These are phyloP conservation scores for Xerocomus minutiporus DNA, from an alignment of 1,284 basidiomycete genomes.

Conservation along the genomic window DNA sequence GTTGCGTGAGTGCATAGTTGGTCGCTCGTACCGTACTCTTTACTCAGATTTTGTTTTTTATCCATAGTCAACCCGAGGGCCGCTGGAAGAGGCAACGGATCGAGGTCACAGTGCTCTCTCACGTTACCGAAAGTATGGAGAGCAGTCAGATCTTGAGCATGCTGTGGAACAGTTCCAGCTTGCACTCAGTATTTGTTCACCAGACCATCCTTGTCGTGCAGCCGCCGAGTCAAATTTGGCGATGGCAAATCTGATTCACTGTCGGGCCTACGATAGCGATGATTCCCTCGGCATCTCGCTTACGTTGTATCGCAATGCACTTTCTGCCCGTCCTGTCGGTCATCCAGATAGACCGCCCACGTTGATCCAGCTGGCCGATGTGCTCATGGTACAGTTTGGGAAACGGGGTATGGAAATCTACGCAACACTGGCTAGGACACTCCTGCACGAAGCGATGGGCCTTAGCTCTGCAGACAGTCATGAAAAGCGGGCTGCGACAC, in stretches of 20 bases:
- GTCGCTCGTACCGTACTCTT: too few relatives aligned
- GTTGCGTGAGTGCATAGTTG: too few relatives aligned
- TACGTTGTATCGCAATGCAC: background rate
- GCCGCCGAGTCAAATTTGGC: background rate
- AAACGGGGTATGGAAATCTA: background rate
- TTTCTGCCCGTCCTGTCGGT: background rate
- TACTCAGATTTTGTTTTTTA: too few relatives aligned
- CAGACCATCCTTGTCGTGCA: background rate
- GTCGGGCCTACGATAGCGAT: background rate
- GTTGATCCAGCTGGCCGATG: background rate
- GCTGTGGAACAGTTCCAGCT: background rate
- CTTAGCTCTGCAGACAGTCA: background rate
- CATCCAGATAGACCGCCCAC: background rate
- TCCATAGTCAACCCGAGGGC: too few relatives aligned
- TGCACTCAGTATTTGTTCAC: background rate
- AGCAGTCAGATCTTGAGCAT: background rate
- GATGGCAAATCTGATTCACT: background rate
- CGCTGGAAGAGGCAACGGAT: too few relatives aligned
- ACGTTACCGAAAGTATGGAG: too few relatives aligned
- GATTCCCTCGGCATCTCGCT: background rate
- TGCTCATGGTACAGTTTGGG: background rate
- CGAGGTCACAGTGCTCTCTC: too few relatives aligned
- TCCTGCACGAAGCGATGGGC: background rate
- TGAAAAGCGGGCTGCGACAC: background rate
- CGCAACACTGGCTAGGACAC: background rate